Base-by-base conservation (phyloP, 108 stramenopile species). In the Pseudonitzschia pungens region DNA sequence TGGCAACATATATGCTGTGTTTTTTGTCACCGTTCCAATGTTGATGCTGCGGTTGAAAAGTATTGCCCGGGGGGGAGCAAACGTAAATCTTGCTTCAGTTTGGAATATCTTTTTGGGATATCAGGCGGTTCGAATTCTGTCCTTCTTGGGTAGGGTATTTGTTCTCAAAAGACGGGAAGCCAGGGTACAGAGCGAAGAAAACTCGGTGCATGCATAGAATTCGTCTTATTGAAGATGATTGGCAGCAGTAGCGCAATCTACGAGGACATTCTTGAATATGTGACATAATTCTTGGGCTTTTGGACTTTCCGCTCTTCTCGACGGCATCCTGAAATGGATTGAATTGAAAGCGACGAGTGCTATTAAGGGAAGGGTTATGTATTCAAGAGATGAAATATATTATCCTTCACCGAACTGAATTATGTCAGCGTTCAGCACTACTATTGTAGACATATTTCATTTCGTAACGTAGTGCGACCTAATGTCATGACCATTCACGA, bases 31-130 rank as follows among this genome's bases (percentile, higher is more conserved):
- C 14, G 86, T 85, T 0, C 89, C 89, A 8, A 77, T 72, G 1
- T 74, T 81, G 31, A 83, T 90, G 84, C 58, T 85, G 20, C 75
- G 86, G 44, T 56, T 87, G 65, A 90, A 90, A 62, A 69, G 76
- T n/a, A 58, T 71, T 27, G 77, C 86, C 15, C 24, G 57, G 50
- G 84, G 86, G 18, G 53, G 74, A n/a, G 65, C 79, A 54, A 55
- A 48, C 54, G 85, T 86, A 26, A 72, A 76, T 16, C 74, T 87
- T 4, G 73, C 54, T 18, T 78, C 80, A 7, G 70, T 87, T 65
- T 87, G 89, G 86, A 71, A 70, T 6, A 72, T 83, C 24, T 86
- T 87, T 53, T 66, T 76, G 3, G 53, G 52, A 7, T 90, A 87
- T 69, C 78, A 90, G 33, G 71, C 84, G 20, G 68, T 84, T 26